These are phyloP conservation scores for Goffeauzyma gilvescens DNA, from an alignment of 768 basidiomycete genomes.

Conservation along the genomic window DNA sequence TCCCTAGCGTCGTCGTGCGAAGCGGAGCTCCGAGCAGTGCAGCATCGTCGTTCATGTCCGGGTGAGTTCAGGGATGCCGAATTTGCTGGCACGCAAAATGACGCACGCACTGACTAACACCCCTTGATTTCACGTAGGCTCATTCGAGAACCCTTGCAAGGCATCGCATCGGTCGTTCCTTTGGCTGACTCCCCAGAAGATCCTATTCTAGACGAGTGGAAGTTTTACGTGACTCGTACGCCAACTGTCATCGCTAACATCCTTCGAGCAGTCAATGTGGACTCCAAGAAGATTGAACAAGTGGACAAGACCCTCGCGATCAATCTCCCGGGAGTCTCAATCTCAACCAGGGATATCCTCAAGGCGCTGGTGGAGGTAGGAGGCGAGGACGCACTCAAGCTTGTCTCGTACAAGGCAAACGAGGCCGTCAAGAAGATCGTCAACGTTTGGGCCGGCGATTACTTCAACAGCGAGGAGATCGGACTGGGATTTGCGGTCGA, in stretches of 20 bases:
- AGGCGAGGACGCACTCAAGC: constrained; percentile 37
- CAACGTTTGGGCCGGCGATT: constrained; percentile 30
- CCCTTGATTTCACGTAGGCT: too few relatives aligned
- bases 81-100: too few relatives aligned
- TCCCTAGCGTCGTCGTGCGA: constrained; percentile 30
- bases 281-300: constrained; percentile 33
- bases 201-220: constrained; percentile 35
- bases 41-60: constrained; percentile 33
- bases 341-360: constrained; percentile 42
- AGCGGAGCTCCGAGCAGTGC: constrained; percentile 31
- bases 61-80: too few relatives aligned
- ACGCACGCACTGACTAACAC: too few relatives aligned
- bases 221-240: constrained; percentile 40
- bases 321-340: constrained; percentile 45
- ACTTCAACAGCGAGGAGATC: constrained; percentile 16
- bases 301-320: constrained; percentile 38
- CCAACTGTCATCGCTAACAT: constrained; percentile 42
- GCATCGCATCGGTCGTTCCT: constrained; percentile 21
- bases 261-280: constrained; percentile 37
- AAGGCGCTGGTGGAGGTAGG: constrained; percentile 41
- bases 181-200: constrained; percentile 24
- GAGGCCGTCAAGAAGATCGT: constrained; percentile 26
- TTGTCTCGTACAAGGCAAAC: constrained; percentile 33
- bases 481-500: constrained; percentile 28
- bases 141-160: constrained; percentile 31